Base-by-base conservation (phyloP, 2,329 filamentous ascomycete genomes). In the Cercospora zeina region DNA sequence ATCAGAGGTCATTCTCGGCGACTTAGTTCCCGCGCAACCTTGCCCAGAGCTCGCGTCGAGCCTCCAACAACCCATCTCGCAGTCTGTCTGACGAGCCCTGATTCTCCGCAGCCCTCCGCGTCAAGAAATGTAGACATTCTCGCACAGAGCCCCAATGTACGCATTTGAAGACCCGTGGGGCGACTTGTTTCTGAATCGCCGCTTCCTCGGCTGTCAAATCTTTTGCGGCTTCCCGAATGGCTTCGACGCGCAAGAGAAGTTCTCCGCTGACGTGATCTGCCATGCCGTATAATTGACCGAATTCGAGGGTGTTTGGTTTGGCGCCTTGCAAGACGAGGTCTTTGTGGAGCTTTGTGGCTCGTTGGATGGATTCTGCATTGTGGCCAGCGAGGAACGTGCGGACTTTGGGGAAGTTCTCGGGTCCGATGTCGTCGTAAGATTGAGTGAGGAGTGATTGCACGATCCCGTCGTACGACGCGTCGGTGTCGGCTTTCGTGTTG, bases 331-430 rank as follows among this genome's bases (percentile, higher is more conserved):
- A 42, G 7, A 64, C 65, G 21, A 69, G 65, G 10, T 62, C 27
- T 47, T 67, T 61, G 19, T 64, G 54, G 2, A 69, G 59, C 13
- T 58, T 45, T 42, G 58, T 58, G 11, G 69, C 69, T 21, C 58
- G 57, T 16, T 60, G 37, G 6, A 70, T 65, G 19, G 63, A 66
- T 37, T 67, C 65, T 10, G 67, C 61, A 42, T 72, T 72, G 47
- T 72, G 71, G 11, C 70, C 69, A 0, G 80, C 71, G 24, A 72
- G 65, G 58, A 72, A 70, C 7, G 71, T 61, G 36, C 64, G 59
- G 42, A 72, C 63, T 33, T 61, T 58, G 0, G 70, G 70, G 45
- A 71, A 69, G 10, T 65, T 56, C 11, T 63, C 49, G 13, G 57
- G 42, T 9, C 55, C 55, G 53, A 72, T 67, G 27, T 69, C 69